Percentiles rank a stretch among this genome's conserved stretches.
Evolutionary conservation across 164 flowering plant genomes (phyloP).

Genomic region (Umbilicus rupestris): DNA sequence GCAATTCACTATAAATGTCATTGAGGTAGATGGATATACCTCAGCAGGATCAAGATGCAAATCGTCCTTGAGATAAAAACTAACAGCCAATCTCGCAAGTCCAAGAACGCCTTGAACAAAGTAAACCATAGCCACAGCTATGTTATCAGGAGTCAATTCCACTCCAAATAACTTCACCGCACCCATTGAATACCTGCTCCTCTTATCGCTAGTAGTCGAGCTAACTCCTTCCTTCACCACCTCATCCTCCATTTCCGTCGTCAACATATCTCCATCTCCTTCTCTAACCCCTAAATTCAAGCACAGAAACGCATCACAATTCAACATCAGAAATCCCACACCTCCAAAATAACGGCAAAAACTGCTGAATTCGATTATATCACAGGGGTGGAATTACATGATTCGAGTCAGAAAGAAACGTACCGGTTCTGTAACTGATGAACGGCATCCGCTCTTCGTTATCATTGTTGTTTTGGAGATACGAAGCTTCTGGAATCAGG

Average conservation of each 20-base stretch:
- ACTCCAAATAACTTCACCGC: conserved; percentile 59
- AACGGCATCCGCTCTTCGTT: neutral
- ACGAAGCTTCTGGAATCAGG: conserved; percentile 5
- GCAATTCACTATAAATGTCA: neutral
- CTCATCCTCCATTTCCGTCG: neutral
- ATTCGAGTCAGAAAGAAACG: neutral
- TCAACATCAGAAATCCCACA: neutral
- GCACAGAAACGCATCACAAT: neutral
- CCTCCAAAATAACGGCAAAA: too few relatives aligned
- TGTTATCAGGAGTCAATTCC: conserved; percentile 82
- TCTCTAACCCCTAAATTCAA: neutral
- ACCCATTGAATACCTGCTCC: conserved; percentile 22
- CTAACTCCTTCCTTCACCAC: neutral
- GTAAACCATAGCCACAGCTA: conserved; percentile 98
- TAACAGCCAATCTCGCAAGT: conserved; percentile 94
- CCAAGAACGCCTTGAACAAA: conserved; percentile 99
- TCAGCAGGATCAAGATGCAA: conserved; percentile 97
- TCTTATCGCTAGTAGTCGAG: conserved; percentile 8
- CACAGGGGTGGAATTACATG: neutral
- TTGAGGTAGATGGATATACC: conserved; percentile 29
- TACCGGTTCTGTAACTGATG: neutral
- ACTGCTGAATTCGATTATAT: neutral
- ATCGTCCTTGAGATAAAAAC: conserved; percentile 92
- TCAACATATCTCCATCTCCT: conserved; percentile 26
- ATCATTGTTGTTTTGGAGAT: neutral